Conservation (phyloP, 371 early-diverging fungal genomes). For the Zopfochytrium polystomum region DNA sequence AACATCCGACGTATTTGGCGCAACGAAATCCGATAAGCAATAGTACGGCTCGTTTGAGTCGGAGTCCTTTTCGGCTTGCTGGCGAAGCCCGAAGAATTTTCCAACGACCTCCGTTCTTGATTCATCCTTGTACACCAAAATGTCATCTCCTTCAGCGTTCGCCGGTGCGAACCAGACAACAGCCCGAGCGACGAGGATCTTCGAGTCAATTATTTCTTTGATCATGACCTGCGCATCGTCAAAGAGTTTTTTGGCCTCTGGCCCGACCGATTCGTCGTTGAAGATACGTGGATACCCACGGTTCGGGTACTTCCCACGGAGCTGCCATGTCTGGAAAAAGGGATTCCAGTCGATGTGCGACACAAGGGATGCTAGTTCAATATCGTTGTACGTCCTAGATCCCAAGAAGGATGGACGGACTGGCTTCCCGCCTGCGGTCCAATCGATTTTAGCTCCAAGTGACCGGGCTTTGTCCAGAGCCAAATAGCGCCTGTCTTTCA, state of each 20-base stretch:
- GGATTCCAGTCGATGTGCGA: constrained; percentile 93
- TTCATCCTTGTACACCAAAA: constrained; percentile 61
- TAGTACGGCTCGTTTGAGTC: constrained; percentile 77
- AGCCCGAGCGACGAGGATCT: constrained; percentile 66
- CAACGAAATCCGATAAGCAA: constrained; percentile 86
- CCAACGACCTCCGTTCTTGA: constrained; percentile 57
- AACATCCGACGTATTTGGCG: constrained; percentile 69
- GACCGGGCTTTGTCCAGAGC: constrained; percentile 65
- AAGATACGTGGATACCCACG: constrained; percentile 94
- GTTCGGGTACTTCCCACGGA: constrained; percentile 91
- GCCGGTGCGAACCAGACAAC: constrained; percentile 87
- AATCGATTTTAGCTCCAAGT: constrained; percentile 63
- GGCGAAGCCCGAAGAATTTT: constrained; percentile 77
- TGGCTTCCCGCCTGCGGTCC: constrained; percentile 56
- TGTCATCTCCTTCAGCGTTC: constrained; percentile 83
- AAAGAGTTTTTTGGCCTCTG: constrained; percentile 85
- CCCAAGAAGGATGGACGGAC: constrained; percentile 77
- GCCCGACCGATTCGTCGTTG: constrained; percentile 81
- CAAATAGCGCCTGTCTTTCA: constrained; percentile 77
- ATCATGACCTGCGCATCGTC: constrained; percentile 81
- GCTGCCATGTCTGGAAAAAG: constrained; percentile 93
- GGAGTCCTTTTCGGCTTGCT: constrained; percentile 67
- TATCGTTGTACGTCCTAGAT: constrained; percentile 67
- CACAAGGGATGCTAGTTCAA: constrained; percentile 66
- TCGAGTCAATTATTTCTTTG: constrained; percentile 67